Base-by-base conservation (phyloP, 257 asterid genomes). In the Fraxinus quadrangulata region DNA sequence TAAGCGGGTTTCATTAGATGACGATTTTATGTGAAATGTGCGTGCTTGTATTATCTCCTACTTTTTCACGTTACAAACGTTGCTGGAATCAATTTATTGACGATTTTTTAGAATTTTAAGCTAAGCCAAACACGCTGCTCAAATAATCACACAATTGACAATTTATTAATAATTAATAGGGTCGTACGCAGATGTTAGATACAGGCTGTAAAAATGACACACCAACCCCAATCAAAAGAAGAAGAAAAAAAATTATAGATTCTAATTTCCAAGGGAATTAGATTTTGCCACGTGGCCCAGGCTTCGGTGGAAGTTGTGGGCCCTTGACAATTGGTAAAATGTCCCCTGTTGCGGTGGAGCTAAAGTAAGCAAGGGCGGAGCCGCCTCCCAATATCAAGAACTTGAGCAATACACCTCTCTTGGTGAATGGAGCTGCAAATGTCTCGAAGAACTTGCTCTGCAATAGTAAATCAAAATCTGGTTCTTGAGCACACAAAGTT, bases 391-490 rank as follows among this genome's bases (percentile, higher is more conserved):
- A 26, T 36, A 86, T 77, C 88, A 86, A 83, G 84, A 86, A 88
- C 70, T 86, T 84, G 78, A 86, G 86, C 86, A 88, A 72, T 78
- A 84, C 36, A 11, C 92, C 90, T 83, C 91, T 87, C 84, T 88
- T 86, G 74, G 90, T 88, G 83, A 86, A 86, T 36, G 90, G 92
- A 36, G 90, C 87, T 12, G 87, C 92, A 88, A 88, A 88, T 65
- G 90, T 88, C 85, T 86, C 90, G 63, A 88, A 88, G 82, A 88
- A 88, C 61, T 88, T 84, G 86, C 87, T 88, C 92, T 86, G 84
- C 80, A 82, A 80, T 54, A 1, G 26, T 17, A 5, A 54, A 54
- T 54, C 65, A n/a, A 4, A 47, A 47, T 0, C 16, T 13, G 6
- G 16, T 42, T 42, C 4, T 42, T 11, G 16, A 12, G 49, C 49